Base-by-base conservation (phyloP, 805 yeast species). In the Candida yuanshanica region DNA sequence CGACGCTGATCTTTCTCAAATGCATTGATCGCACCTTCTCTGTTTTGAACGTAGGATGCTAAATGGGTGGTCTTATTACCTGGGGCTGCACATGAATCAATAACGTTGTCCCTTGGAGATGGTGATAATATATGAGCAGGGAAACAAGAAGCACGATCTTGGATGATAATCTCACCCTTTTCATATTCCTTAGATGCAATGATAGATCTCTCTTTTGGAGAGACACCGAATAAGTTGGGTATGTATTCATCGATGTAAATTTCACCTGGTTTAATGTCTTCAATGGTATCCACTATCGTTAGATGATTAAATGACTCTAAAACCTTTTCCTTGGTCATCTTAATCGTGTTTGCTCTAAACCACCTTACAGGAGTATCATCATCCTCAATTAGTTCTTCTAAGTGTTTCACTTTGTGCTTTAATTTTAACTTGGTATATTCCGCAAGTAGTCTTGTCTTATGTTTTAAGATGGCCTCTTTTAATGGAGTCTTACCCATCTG, bases 1-100 rank as follows among this genome's bases (percentile, higher is more conserved):
- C 99, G 71, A 35, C 74, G 74, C 3, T 72, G 66, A 56, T 93
- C 95, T 56, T 89, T 75, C 62, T 93, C 99, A 63, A 89, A 93
- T 0, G 99, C 99, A 51, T 72, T 72, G 9, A 89, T 79, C 13
- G 61, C 54, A 14, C 56, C 52, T 0, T 67, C 65, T 2, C 63
- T 50, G 29, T 64, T 63, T 4, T 55, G 50, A 18, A 87, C 62
- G 38, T 75, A 67, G 0, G 93, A 77, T 0, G 96, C 96, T 18
- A 83, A 65, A 63, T 91, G 98, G 0, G 97, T 87, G 0, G 99
- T 93, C 60, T 93, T 95, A 62, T 93, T 93, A 5, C 99, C 99
- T 5, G 99, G 99, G 0, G 99, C 99, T 3, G 98, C 90, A 65
- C 97, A 90, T 1, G 96, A 83, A 64, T 93, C 99, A 35, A 93